Percentiles rank a stretch among this genome's conserved stretches.
Conservation (phyloP, 208 protist species). For the Lotmaria passim region DNA sequence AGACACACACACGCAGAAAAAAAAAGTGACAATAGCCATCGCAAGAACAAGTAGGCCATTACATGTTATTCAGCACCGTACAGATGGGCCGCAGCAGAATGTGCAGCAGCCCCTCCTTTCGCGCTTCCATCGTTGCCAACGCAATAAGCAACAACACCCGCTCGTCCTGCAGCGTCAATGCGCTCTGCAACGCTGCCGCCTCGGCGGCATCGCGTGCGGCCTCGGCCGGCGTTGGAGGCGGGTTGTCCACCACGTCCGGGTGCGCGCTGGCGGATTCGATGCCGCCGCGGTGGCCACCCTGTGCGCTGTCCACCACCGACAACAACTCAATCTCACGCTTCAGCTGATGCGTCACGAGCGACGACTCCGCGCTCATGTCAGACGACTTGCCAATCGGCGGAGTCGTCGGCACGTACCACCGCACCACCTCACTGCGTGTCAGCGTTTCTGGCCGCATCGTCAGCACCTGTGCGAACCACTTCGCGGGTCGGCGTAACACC, state of each 20-base stretch:
- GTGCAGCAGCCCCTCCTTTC: conserved; percentile 77
- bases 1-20: no score
- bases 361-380: conserved; percentile 23
- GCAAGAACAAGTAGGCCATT: no score
- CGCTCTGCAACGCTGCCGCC: conserved; percentile 46
- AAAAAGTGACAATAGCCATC: no score
- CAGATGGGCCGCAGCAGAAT: conserved; percentile 69
- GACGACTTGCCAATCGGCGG: conserved; percentile 21
- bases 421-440: conserved; percentile 43
- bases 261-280: conserved; percentile 31
- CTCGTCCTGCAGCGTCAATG: conserved; percentile 72
- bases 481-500: conserved; percentile 72
- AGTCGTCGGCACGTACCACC: conserved; percentile 35
- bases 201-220: conserved; percentile 19
- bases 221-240: conserved; percentile 20
- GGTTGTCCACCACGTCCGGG: conserved; percentile 12
- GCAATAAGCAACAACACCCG: conserved; percentile 68
- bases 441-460: conserved; percentile 83
- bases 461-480: conserved; percentile 81
- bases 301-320: conserved; percentile 35
- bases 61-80: conserved; percentile 67
- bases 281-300: conserved; percentile 31
- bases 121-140: conserved; percentile 77
- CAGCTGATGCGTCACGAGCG: conserved; percentile 33
- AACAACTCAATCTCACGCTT: conserved; percentile 46